Evolutionary conservation across 768 basidiomycete species (phyloP).

Genomic region (Suillus spraguei): DNA sequence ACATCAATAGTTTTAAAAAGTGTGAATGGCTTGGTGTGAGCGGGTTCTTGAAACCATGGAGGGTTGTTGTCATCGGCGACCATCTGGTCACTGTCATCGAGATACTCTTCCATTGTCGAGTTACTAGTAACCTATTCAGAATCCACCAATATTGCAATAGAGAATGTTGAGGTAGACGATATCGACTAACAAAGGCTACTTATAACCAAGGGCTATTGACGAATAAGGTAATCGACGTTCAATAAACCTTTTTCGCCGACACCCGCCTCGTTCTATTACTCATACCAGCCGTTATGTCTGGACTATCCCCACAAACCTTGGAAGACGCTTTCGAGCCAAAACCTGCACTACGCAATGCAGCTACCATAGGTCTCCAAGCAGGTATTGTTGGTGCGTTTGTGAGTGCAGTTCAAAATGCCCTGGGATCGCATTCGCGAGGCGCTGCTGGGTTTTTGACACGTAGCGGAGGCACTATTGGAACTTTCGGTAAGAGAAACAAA

Average conservation of each 20-base stretch:
- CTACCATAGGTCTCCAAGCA: conserved; percentile 62
- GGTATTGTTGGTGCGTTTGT: conserved; percentile 68
- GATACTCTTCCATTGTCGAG: neutral
- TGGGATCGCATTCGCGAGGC: conserved; percentile 74
- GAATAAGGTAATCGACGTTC: conserved; percentile 25
- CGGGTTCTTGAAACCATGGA: conserved; percentile 24
- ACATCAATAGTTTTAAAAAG: conserved; percentile 48
- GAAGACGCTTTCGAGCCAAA: conserved; percentile 48
- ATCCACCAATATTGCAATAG: neutral
- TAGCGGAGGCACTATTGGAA: conserved; percentile 86
- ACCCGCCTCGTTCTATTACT: neutral
- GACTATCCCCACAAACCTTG: conserved; percentile 18
- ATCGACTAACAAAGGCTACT: neutral
- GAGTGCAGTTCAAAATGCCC: conserved; percentile 78
- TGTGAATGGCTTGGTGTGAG: conserved; percentile 40
- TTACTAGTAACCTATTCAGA: neutral
- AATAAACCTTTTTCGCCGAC: conserved; percentile 12
- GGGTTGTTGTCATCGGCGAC: neutral
- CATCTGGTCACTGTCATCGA: neutral
- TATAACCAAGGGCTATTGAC: conserved; percentile 9
- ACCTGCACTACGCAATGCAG: conserved; percentile 56
- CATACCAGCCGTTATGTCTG: conserved; percentile 23
- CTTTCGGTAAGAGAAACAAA: conserved; percentile 69
- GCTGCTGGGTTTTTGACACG: conserved; percentile 86
- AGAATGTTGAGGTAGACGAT: neutral